phyloP scores from a whole-genome alignment of 2,329 filamentous ascomycete species.

The Cladophialophora exuberans region DNA sequence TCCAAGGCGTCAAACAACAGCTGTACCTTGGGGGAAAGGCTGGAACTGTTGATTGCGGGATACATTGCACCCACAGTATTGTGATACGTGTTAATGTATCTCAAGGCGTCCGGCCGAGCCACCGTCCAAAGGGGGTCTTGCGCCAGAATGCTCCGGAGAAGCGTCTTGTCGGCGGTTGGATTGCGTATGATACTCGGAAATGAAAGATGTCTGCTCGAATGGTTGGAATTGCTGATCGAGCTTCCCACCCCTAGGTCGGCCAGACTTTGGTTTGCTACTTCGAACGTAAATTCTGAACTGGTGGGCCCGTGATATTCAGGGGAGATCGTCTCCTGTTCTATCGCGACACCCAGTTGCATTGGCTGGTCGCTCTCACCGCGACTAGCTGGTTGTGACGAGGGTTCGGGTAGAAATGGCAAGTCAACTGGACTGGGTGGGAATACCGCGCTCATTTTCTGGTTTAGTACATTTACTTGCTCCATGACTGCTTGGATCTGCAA shows the following conservation, averaged over 20 bases:
- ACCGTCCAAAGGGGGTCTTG: conserved; percentile 14
- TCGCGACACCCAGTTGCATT: not conserved
- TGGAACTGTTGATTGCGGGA: not conserved
- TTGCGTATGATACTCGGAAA: not conserved
- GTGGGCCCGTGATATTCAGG: conserved; percentile 17
- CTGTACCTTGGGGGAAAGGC: conserved; percentile 4
- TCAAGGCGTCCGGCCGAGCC: not conserved
- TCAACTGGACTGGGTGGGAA: not conserved
- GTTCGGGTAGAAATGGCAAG: not conserved
- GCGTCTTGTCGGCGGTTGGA: not conserved
- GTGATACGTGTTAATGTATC: conserved; percentile 7
- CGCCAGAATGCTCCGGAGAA: not conserved
- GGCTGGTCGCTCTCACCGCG: not conserved
- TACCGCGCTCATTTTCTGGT: not conserved
- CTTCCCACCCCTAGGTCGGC: conserved; percentile 4
- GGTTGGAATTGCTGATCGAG: not conserved
- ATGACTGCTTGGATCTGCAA: not conserved
- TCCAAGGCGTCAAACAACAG: conserved; percentile 3
- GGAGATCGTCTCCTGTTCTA: conserved; percentile 1
- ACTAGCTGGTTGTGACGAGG: not conserved
- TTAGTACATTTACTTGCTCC: not conserved
- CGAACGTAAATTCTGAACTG: conserved; percentile 14
- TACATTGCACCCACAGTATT: conserved; percentile 15
- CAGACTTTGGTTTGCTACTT: conserved; percentile 12
- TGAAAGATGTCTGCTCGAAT: not conserved